Percentiles rank a stretch among this genome's conserved stretches.
These are phyloP conservation scores for Thalia dealbata DNA, from an alignment of 176 grass and related monocot genomes.

Conservation along the genomic window DNA sequence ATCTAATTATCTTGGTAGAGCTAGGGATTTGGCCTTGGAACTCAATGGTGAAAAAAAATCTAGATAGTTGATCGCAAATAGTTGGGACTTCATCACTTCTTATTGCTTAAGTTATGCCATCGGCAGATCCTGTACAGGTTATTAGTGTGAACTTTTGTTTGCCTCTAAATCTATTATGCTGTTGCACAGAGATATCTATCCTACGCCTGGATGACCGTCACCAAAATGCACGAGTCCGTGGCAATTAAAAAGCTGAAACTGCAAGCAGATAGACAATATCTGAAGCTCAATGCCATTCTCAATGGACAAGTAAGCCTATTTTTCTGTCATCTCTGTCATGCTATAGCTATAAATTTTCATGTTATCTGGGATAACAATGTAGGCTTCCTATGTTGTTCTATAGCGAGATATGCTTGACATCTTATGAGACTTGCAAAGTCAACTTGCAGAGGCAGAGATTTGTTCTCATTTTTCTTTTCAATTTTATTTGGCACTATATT, in stretches of 20 bases:
- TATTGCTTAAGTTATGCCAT: too few relatives aligned
- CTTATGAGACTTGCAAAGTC: too few relatives aligned
- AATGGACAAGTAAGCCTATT: conserved; percentile 61
- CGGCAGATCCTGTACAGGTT: conserved; percentile 1
- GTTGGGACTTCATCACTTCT: too few relatives aligned
- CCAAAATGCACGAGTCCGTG: conserved; percentile 69
- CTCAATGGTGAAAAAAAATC: too few relatives aligned
- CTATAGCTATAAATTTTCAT: background rate
- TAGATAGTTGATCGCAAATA: too few relatives aligned
- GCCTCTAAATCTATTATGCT: background rate
- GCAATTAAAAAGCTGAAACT: conserved; percentile 70
- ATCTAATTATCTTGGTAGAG: too few relatives aligned
- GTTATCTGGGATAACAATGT: too few relatives aligned
- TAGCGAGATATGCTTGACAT: background rate
- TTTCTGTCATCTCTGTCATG: background rate
- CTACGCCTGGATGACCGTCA: conserved; percentile 71
- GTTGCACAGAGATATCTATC: conserved; percentile 68
- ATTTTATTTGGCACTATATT: too few relatives aligned
- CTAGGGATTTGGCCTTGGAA: too few relatives aligned
- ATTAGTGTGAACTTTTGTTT: conserved; percentile 9
- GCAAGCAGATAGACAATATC: conserved; percentile 45
- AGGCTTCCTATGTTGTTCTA: too few relatives aligned
- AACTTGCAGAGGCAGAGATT: too few relatives aligned
- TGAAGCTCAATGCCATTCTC: conserved; percentile 74
- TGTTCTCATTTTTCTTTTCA: too few relatives aligned